Percentiles rank a stretch among this genome's conserved stretches.
Evolutionary conservation across 1,284 basidiomycete genomes (phyloP).

Genomic region (Taiwanofungus camphoratus): DNA sequence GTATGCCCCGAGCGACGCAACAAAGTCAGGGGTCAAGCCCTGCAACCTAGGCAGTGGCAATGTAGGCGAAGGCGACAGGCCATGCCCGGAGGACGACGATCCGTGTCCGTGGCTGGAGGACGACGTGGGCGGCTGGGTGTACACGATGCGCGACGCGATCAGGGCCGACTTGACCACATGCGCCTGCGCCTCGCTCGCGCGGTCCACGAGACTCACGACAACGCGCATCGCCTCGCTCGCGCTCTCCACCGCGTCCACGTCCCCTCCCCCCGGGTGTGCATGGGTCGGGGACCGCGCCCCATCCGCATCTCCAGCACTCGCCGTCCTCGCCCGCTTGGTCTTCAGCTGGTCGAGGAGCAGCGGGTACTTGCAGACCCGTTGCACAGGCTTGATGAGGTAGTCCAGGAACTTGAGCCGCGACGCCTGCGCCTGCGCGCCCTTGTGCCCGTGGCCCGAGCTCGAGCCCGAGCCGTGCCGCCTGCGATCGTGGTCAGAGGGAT

Average conservation of each 20-base stretch:
- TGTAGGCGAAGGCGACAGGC: conserved; percentile 3
- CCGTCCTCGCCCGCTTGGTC: conserved; percentile 25
- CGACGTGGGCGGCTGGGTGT: conserved; percentile 10
- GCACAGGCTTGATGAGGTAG: conserved; percentile 86
- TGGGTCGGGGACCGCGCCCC: conserved; percentile 13
- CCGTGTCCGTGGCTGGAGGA: conserved; percentile 4
- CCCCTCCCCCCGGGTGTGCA: conserved; percentile 7
- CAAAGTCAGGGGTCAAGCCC: conserved; percentile 43
- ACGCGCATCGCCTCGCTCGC: conserved; percentile 59
- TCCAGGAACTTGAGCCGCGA: conserved; percentile 63
- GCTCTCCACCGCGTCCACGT: conserved; percentile 16
- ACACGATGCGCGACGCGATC: conserved; percentile 59
- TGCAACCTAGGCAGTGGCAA: conserved; percentile 9
- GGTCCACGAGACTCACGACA: conserved; percentile 50
- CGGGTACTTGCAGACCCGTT: conserved; percentile 89
- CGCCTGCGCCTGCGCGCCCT: conserved; percentile 12
- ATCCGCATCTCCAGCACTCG: conserved; percentile 16
- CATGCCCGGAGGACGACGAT: conserved; percentile 9
- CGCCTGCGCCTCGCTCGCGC: conserved; percentile 47
- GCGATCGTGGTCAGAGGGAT: conserved; percentile 8
- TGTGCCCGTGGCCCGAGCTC: conserved; percentile 4
- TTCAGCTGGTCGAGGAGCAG: conserved; percentile 77
- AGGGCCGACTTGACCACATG: conserved; percentile 59
- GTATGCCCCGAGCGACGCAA: conserved; percentile 69
- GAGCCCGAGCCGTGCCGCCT: conserved; percentile 12